These are phyloP conservation scores for Leucocoprinus birnbaumii DNA, from an alignment of 768 basidiomycete genomes.

Conservation along the genomic window DNA sequence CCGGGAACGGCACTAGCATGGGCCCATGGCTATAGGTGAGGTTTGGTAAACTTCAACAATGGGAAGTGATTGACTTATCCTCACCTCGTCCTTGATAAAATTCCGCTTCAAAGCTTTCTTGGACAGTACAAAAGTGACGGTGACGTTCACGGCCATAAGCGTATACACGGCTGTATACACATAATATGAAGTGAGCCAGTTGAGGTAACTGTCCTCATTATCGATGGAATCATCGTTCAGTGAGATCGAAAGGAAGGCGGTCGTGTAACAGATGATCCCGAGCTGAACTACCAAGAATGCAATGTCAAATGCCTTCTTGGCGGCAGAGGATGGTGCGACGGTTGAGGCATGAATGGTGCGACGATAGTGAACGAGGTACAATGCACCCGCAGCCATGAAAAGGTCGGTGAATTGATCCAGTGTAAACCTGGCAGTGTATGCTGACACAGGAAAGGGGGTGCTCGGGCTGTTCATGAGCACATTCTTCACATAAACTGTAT, in stretches of 20 bases:
- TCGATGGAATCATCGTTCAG: neutral
- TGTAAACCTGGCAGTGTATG: neutral
- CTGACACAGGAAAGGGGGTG: neutral
- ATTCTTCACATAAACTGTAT: neutral
- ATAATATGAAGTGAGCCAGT: neutral
- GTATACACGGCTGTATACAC: neutral
- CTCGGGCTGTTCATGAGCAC: neutral
- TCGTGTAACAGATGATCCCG: neutral
- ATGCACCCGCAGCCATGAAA: neutral
- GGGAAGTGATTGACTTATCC: too few species aligned
- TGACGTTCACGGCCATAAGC: neutral
- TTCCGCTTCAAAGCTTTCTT: neutral
- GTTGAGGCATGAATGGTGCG: neutral
- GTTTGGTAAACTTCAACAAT: neutral
- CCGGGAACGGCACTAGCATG: neutral
- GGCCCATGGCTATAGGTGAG: neutral
- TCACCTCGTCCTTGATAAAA: neutral
- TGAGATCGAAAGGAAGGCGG: neutral
- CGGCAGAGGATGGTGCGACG: neutral
- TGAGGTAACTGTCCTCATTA: neutral
- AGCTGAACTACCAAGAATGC: neutral
- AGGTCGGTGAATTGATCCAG: conserved; percentile 1
- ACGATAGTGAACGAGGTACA: conserved; percentile 7
- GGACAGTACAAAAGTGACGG: neutral
- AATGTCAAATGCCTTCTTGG: neutral